These are phyloP conservation scores for Arachnomyces sp. DNA, from an alignment of 2,329 filamentous ascomycete species.

Conservation along the genomic window DNA sequence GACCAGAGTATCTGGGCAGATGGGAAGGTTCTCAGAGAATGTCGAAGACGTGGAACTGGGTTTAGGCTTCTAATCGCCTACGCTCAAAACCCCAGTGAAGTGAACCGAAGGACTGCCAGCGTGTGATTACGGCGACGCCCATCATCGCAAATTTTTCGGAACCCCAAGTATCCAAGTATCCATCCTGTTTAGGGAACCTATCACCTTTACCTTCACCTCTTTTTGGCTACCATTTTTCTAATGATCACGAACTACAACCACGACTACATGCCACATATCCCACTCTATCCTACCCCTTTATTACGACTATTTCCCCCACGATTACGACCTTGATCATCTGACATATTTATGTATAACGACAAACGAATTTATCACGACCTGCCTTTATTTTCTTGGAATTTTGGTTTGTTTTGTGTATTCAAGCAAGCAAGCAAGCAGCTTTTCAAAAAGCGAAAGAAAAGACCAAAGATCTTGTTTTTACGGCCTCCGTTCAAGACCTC, in stretches of 20 bases:
- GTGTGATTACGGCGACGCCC: slow-evolving; percentile 20
- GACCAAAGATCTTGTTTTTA: background rate
- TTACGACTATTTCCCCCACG: slow-evolving; percentile 5
- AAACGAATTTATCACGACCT: slow-evolving; percentile 2
- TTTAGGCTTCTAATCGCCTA: slow-evolving; percentile 88
- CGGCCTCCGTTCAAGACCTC: slow-evolving; percentile 1
- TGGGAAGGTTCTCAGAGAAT: slow-evolving; percentile 66
- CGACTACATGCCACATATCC: slow-evolving; percentile 3
- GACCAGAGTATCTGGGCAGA: slow-evolving; percentile 71
- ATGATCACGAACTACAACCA: slow-evolving; percentile 5
- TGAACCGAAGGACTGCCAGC: slow-evolving; percentile 36
- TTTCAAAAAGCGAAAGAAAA: slow-evolving; percentile 1
- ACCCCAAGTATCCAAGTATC: too few relatives aligned
- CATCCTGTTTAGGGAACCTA: too few relatives aligned
- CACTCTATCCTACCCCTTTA: slow-evolving; percentile 4
- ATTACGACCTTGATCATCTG: background rate
- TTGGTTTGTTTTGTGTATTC: too few relatives aligned
- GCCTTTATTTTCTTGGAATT: background rate
- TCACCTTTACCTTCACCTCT: background rate
- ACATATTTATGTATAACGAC: slow-evolving; percentile 2
- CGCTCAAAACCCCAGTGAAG: slow-evolving; percentile 63
- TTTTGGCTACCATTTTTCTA: slow-evolving; percentile 4
- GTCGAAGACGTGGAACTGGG: slow-evolving; percentile 75
- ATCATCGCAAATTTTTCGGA: background rate
- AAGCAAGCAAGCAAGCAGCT: background rate